Base-by-base conservation (phyloP, 1,284 basidiomycete genomes). In the Marasmius sp. region DNA sequence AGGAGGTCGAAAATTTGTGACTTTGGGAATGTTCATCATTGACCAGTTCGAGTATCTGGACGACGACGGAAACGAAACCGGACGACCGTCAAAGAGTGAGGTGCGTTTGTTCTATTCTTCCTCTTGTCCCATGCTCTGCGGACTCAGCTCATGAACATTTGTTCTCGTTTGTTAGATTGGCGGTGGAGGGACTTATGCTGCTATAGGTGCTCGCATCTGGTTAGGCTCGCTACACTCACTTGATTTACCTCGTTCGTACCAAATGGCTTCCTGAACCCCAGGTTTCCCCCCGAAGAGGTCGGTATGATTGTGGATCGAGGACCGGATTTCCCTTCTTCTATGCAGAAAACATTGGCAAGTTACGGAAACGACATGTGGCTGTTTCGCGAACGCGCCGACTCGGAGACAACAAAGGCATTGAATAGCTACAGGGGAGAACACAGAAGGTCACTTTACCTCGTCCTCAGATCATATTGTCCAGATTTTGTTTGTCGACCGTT, bases 11-110 rank as follows among this genome's bases (percentile, higher is more conserved):
- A 66, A 68, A 49, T 86, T 92, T 61, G 84, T 84, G 16, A 86
- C 88, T 47, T 75, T 92, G 22, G 94, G 94, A n/a, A 88, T 94
- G 87, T 94, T 95, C 76, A 95, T 96, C 66, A 86, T 96, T 65
- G 94, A 96, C 73, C 84, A 91, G 64, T 91, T 94, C 69, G 79
- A 83, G 20, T 90, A 85, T 69, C 70, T 77, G 39, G 86, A 89
- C 67, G 78, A 80, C 37, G 69, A 82, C 22, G 89, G 88, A 12
- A 75, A 77, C 1, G 79, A 81, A 0, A 84, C 77, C 36, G 58
- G 43, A 33, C 82, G 71, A 72, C 77, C 71, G 34, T 65, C 80
- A 36, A 71, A 79, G 16, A 74, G 84, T 27, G 85, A 89, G 83
- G 87, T 73, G 78, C 75, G 78, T 64, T 27, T 60, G 54, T 49